These are phyloP conservation scores for Cytospora chrysosperma DNA, from an alignment of 2,329 filamentous ascomycete genomes.

Conservation along the genomic window DNA sequence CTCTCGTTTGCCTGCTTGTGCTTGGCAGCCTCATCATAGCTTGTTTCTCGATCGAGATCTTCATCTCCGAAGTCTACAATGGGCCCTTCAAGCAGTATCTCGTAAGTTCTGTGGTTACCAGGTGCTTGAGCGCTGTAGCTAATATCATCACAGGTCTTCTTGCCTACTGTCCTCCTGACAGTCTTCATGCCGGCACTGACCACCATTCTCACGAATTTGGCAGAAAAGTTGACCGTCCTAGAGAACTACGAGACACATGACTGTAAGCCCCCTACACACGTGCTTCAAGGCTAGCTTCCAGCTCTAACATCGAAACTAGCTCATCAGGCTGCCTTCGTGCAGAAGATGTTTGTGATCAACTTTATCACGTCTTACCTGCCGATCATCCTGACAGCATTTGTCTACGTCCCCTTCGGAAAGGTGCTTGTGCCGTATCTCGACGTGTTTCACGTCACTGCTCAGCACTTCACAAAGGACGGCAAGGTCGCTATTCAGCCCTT, in stretches of 20 bases:
- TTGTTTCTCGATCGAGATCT: constrained; percentile 91
- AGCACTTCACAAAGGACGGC: constrained; percentile 72
- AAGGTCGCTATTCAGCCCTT: constrained; percentile 68
- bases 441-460: constrained; percentile 72
- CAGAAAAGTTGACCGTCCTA: constrained; percentile 72
- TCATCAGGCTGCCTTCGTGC: constrained; percentile 79
- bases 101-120: constrained; percentile 47
- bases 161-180: constrained; percentile 86
- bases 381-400: constrained; percentile 87
- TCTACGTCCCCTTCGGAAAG: constrained; percentile 89
- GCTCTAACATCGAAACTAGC: constrained; percentile 43
- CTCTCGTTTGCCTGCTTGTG: constrained; percentile 66
- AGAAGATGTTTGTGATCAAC: constrained; percentile 94
- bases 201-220: constrained; percentile 71
- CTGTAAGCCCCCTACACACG: constrained; percentile 36
- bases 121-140: background rate
- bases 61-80: constrained; percentile 90
- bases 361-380: constrained; percentile 95
- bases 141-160: constrained; percentile 62
- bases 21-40: constrained; percentile 80
- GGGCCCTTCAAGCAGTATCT: constrained; percentile 84
- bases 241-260: constrained; percentile 94
- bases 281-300: background rate
- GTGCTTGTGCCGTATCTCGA: constrained; percentile 83
- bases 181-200: constrained; percentile 77